Evolutionary conservation across 2,329 filamentous ascomycete genomes (phyloP).

Genomic region (Aspergillus tanneri): DNA sequence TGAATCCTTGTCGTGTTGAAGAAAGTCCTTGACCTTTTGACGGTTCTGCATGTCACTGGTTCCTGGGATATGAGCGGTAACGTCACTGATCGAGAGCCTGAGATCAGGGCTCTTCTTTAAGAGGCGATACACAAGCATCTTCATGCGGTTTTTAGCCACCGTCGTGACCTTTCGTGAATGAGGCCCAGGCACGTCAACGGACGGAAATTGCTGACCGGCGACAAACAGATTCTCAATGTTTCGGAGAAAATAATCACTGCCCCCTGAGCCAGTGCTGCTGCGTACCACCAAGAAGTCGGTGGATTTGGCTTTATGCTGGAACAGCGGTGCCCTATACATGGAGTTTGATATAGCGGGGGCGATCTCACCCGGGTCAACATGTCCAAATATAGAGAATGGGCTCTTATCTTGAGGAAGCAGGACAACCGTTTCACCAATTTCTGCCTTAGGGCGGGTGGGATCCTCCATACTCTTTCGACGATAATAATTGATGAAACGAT

Average conservation of each 20-base stretch:
- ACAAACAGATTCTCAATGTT: conserved; percentile 89
- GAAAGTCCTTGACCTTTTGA: conserved; percentile 95
- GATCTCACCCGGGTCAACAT: conserved; percentile 85
- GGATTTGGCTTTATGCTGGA: conserved; percentile 73
- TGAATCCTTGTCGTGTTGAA: conserved; percentile 82
- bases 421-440: conserved; percentile 85
- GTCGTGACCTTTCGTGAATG: conserved; percentile 95
- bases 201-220: conserved; percentile 90
- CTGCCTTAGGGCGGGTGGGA: conserved; percentile 70
- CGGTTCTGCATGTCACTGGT: conserved; percentile 94
- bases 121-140: conserved; percentile 91
- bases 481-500: conserved; percentile 94
- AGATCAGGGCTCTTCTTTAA: conserved; percentile 72
- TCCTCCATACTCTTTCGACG: conserved; percentile 79
- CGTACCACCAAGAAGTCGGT: conserved; percentile 87
- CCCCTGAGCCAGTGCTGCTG: conserved; percentile 74
- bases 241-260: conserved; percentile 76
- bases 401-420: conserved; percentile 92
- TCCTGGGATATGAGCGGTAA: conserved; percentile 88
- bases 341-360: conserved; percentile 90
- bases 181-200: conserved; percentile 86
- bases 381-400: conserved; percentile 91
- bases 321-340: conserved; percentile 93
- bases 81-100: conserved; percentile 72
- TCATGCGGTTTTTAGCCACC: conserved; percentile 92